Evolutionary conservation across 169 alveolate species (phyloP).

Genomic region (Plasmodium gallinaceum): DNA sequence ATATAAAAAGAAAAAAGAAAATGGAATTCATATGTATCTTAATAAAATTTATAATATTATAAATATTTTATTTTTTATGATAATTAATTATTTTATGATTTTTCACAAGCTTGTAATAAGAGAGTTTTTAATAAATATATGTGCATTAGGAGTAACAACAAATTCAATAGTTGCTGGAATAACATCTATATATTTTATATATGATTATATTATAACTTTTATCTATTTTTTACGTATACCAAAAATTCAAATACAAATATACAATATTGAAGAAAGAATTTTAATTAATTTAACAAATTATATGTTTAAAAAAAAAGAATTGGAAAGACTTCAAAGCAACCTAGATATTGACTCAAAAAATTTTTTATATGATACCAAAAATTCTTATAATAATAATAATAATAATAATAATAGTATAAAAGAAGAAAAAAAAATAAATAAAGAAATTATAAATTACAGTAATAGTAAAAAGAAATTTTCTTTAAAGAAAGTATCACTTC

Average conservation of each 20-base stretch:
- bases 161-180: slow-evolving; percentile 76
- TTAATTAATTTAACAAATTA: slow-evolving; percentile 56
- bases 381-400: neutral
- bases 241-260: slow-evolving; percentile 59
- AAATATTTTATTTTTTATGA: slow-evolving; percentile 11
- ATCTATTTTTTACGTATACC: slow-evolving; percentile 43
- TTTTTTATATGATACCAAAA: slow-evolving; percentile 14
- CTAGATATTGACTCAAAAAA: slow-evolving; percentile 14
- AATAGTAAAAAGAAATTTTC: neutral
- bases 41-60: slow-evolving; percentile 29
- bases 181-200: slow-evolving; percentile 52
- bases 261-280: slow-evolving; percentile 62
- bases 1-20: neutral
- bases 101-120: slow-evolving; percentile 30
- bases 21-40: neutral
- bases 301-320: slow-evolving; percentile 65
- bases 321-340: slow-evolving; percentile 48
- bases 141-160: slow-evolving; percentile 69
- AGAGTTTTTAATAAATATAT: slow-evolving; percentile 52
- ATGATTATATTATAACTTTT: slow-evolving; percentile 57
- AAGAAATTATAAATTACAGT: neutral
- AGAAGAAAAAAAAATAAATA: neutral
- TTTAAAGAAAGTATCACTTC: slow-evolving; percentile 8
- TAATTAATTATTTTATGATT: slow-evolving; percentile 19
- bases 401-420: neutral